Evolutionary conservation across 2,329 filamentous ascomycete genomes (phyloP).

Genomic region (Fonsecaea multimorphosa): DNA sequence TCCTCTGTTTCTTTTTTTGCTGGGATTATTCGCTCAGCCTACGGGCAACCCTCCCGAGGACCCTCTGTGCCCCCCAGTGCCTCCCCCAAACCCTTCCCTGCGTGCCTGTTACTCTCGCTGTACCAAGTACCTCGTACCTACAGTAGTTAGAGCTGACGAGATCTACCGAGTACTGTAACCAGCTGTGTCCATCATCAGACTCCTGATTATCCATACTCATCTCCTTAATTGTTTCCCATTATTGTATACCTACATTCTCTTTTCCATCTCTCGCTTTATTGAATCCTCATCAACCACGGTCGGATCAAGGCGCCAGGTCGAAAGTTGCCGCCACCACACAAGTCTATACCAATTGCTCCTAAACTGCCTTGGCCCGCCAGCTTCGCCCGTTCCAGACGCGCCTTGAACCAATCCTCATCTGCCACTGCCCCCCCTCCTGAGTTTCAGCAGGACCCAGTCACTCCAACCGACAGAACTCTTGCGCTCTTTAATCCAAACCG

Average conservation of each 20-base stretch:
- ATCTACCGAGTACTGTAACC: conserved; percentile 8
- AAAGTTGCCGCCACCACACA: background rate
- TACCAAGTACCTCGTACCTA: conserved; percentile 9
- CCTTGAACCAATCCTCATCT: conserved; percentile 21
- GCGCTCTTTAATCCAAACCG: conserved; percentile 16
- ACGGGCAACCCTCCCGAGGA: background rate
- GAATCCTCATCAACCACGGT: background rate
- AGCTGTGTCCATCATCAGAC: conserved; percentile 6
- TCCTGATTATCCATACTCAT: conserved; percentile 4
- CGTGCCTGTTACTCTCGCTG: background rate
- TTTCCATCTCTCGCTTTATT: conserved; percentile 14
- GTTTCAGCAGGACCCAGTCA: conserved; percentile 29
- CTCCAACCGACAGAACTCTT: conserved; percentile 11
- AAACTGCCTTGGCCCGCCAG: conserved; percentile 6
- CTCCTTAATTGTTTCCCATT: background rate
- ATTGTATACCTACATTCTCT: conserved; percentile 5
- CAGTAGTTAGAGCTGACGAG: conserved; percentile 16
- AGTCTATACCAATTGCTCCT: background rate
- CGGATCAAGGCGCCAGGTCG: background rate
- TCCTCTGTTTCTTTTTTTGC: background rate
- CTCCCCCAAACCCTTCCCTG: background rate
- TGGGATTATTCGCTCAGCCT: conserved; percentile 9
- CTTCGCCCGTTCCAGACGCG: conserved; percentile 22
- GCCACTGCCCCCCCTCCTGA: conserved; percentile 21
- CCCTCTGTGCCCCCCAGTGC: background rate